A percentile compares a stretch with the other conserved stretches of the same genome.
Conservation (phyloP, 169 alveolate genomes). For the Plasmodium berghei region DNA sequence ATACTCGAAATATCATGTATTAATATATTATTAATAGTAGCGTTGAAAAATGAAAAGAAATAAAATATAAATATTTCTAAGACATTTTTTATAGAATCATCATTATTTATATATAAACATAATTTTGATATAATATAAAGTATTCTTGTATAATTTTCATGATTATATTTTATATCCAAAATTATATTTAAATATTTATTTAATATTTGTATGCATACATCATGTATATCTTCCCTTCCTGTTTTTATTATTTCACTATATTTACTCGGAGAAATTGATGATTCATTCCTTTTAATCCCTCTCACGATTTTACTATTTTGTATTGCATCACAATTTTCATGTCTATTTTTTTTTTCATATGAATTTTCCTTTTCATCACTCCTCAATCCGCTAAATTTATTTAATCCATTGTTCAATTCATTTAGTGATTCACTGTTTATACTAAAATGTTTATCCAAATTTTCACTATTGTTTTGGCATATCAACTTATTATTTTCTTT, state of each 20-base stretch:
- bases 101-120: constrained; percentile 43
- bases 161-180: constrained; percentile 26
- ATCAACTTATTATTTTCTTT: no score
- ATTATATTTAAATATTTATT: constrained; percentile 38
- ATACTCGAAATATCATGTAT: constrained; percentile 32
- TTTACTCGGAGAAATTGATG: not conserved
- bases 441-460: no score
- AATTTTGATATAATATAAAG: constrained; percentile 63
- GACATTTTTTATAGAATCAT: constrained; percentile 35
- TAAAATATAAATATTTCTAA: constrained; percentile 46
- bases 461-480: no score
- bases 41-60: constrained; percentile 48
- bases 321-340: not conserved
- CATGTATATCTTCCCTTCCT: constrained; percentile 1
- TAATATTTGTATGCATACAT: constrained; percentile 32
- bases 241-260: constrained; percentile 18
- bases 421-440: no score
- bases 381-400: no score
- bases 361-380: no score
- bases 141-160: constrained; percentile 40
- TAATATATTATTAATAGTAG: constrained; percentile 13
- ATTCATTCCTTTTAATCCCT: not conserved
- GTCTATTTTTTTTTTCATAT: not conserved
- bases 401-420: no score
- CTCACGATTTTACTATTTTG: not conserved